Base-by-base conservation (phyloP, 1,284 basidiomycete genomes). In the Cutaneotrichosporon sp. region DNA sequence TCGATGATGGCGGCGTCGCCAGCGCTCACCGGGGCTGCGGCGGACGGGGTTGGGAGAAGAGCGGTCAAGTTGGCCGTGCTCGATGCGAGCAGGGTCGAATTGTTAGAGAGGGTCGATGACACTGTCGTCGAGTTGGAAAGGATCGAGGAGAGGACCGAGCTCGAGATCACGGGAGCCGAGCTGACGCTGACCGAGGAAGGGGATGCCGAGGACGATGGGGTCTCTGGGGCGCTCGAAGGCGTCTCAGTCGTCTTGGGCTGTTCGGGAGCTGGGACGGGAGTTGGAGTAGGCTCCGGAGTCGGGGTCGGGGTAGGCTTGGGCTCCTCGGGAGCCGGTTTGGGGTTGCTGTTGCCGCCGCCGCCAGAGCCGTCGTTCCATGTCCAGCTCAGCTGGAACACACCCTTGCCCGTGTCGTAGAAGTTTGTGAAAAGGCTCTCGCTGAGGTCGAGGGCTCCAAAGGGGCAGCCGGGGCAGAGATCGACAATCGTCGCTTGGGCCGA, bases 371-470 rank as follows among this genome's bases (percentile, higher is more conserved):
- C 81, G 59, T 79, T 78, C 77, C 81, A 86, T 68, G 68, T 79
- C 89, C 89, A 90, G n/a, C 73, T 70, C 62, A 86, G 87, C 60
- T 80, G 81, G 58, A 91, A 68, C 22, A 86, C 82, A 64, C 90
- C 90, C 0, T 65, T 62, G 57, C 72, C 71, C 13, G 21, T 50
- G 70, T 67, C 68, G 10, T 76, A 76, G 66, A 82, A 81, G 63
- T 72, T 63, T n/a, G 65, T 58, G 82, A 97, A 97, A 51, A 97
- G 85, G 59, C 87, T 84, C 13, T 79, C 76, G 30, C 90, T 89
- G 66, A 95, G 83, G 82, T 97, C 93, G 63, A 97, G 85, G 50
- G 85, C 90, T 42, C 85, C 87, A 51, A 78, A 84, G 2, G 62
- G 62, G 64, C 79, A 80, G 30, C 64, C 66, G 4, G 79, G 78